Base-by-base conservation (phyloP, 306 rosid genomes). In the Begonia fuchsioides region DNA sequence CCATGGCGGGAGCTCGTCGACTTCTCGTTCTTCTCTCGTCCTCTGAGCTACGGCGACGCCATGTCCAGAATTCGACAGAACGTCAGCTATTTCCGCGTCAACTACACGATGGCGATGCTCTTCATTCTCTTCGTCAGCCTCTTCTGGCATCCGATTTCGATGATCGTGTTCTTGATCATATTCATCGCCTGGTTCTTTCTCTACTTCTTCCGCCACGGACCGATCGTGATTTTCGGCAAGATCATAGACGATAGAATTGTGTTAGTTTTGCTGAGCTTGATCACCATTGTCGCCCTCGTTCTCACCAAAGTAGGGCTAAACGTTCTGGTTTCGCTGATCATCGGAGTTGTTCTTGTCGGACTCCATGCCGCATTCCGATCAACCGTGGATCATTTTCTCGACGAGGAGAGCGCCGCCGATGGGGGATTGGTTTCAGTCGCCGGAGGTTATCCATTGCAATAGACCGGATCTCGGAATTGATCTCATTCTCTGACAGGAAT, bases 141-240 rank as follows among this genome's bases (percentile, higher is more conserved):
- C 13, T 71, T 76, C 6, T 76, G 82, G 82, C 75, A 76, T 51
- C 82, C 82, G 1, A 16, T 68, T 12, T 76, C 82, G 16, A 67
- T 76, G 72, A 54, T 76, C 65, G 72, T 68, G 18, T 71, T 64
- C 54, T 47, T 76, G 39, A 14, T 66, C 43, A 14, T 61, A 39
- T 54, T 68, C 40, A 39, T 76, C 12, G 74, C 43, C 11, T 76
- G 82, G 82, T 40, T 64, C 64, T 62, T 53, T 45, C 63, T 65
- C 62, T 76, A 71, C 65, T 76, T 76, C 75, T 48, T 52, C 16
- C 71, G 70, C 19, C 53, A 54, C 17, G 51, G 49, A 38, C 82
- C 78, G 1, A 32, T 71, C 3, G 67, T 66, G 14, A 16, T 76
- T 2, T 58, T 47, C 53, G 49, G 54, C 9, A 67, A 13, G 1